Conservation (phyloP, 176 grass and related monocot genomes). For the Ensete ventricosum region DNA sequence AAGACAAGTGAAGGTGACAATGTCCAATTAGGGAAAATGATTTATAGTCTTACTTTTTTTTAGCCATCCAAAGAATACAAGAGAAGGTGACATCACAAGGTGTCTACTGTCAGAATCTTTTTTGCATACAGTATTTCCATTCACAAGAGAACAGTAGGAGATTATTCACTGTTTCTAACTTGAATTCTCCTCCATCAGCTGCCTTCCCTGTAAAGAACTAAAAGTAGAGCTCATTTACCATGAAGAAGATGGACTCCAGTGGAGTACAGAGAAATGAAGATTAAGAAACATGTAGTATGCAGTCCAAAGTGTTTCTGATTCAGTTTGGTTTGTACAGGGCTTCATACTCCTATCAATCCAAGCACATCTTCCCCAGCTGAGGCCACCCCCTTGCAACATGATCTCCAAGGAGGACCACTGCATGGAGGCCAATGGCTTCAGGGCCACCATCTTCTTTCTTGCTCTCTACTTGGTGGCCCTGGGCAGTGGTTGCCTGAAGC, state of each 20-base stretch:
- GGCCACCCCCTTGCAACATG: constrained; percentile 14
- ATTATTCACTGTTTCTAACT: too few relatives aligned
- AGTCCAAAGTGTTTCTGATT: background rate
- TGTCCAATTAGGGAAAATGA: too few relatives aligned
- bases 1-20: too few relatives aligned
- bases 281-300: background rate
- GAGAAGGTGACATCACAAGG: too few relatives aligned
- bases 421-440: constrained; percentile 13
- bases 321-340: background rate
- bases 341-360: constrained; percentile 14
- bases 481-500: constrained; percentile 20
- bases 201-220: background rate
- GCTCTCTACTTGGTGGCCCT: constrained; percentile 19
- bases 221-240: background rate
- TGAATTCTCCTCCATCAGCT: too few relatives aligned
- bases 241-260: background rate
- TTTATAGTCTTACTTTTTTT: too few relatives aligned
- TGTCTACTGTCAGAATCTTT: too few relatives aligned
- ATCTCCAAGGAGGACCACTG: background rate
- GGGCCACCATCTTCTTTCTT: constrained; percentile 16
- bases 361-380: constrained; percentile 16
- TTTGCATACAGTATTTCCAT: too few relatives aligned
- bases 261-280: background rate
- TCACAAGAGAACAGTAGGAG: too few relatives aligned
- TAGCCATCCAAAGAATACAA: too few relatives aligned